Conservation (phyloP, 192 early-diverging fungal genomes). For the Bifiguratus adelaidae region DNA sequence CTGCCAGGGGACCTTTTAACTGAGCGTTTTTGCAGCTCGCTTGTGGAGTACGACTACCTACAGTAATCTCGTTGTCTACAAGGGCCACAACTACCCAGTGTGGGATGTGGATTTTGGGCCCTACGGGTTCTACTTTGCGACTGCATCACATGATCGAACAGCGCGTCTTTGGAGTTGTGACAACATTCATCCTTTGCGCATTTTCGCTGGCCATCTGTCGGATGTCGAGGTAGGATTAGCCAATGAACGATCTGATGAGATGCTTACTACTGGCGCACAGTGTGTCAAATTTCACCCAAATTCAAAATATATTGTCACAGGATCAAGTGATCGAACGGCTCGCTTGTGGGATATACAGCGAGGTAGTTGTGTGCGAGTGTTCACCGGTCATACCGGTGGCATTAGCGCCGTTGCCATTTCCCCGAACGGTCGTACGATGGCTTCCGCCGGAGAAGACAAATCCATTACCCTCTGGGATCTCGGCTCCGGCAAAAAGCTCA, state of each 20-base stretch:
- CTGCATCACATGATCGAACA: slow-evolving; percentile 89
- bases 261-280: no score
- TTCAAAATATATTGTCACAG: slow-evolving; percentile 88
- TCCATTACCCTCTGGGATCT: slow-evolving; percentile 88
- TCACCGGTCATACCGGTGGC: slow-evolving; percentile 77
- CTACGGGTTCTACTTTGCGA: slow-evolving; percentile 94
- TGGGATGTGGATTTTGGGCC: slow-evolving; percentile 94
- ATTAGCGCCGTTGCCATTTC: slow-evolving; percentile 83
- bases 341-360: slow-evolving; percentile 92
- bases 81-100: slow-evolving; percentile 93
- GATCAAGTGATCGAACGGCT: slow-evolving; percentile 78
- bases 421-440: slow-evolving; percentile 84
- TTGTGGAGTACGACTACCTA: slow-evolving; percentile 90
- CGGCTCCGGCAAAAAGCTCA: slow-evolving; percentile 69
- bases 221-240: slow-evolving; percentile 82
- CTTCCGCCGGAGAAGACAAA: slow-evolving; percentile 80
- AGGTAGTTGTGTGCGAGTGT: slow-evolving; percentile 81
- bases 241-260: no score
- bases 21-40: slow-evolving; percentile 49
- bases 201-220: slow-evolving; percentile 96
- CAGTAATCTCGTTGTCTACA: slow-evolving; percentile 89
- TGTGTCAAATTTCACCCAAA: slow-evolving; percentile 94
- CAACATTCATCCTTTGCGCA: slow-evolving; percentile 88
- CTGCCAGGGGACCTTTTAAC: no score
- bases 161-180: slow-evolving; percentile 95